Base-by-base conservation (phyloP, 805 yeast species). In the Candida tammaniensis region DNA sequence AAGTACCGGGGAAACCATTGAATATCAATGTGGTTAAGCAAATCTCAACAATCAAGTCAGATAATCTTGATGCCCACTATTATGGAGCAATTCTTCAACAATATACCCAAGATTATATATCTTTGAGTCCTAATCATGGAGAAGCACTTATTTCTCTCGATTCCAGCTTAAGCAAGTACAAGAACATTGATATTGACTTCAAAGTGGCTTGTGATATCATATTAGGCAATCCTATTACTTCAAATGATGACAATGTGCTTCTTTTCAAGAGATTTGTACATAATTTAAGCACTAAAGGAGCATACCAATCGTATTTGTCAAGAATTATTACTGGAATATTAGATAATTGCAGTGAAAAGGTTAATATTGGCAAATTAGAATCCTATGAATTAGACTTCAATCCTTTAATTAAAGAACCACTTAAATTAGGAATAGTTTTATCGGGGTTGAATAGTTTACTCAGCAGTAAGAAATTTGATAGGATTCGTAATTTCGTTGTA, bases 401-500 rank as follows among this genome's bases (percentile, higher is more conserved):
- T 35, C 53, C 35, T 31, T 50, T 59, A 29, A 54, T 44, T 37
- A 59, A 51, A 28, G 42, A 33, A 15, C 74, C 63, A 17, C 45
- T 57, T 33, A 65, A 49, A 26, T 46, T 54, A 5, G 55, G 66
- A 2, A 46, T 51, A 1, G 30, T 61, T 14, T 43, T 61, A 9
- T 38, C 51, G 11, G 54, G 76, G 8, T 48, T 72, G 6, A 41
- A 62, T 4, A n/a, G 31, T 11, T 68, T 67, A 18, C 52, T 70
- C 21, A 47, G 67, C 1, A 51, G 68, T 7, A 38, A 57, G 0
- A 57, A 61, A 23, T 63, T 75, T 21, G 80, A 72, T 12, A 68
- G 80, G 39, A 44, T 75, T 7, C 70, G 88, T 43, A 82, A 79
- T 43, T 66, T 68, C 36, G 60, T 75, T n/a, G 78, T 79, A 10